Conservation (phyloP, 2,329 filamentous ascomycete genomes). For the Exophiala aquamarina region DNA sequence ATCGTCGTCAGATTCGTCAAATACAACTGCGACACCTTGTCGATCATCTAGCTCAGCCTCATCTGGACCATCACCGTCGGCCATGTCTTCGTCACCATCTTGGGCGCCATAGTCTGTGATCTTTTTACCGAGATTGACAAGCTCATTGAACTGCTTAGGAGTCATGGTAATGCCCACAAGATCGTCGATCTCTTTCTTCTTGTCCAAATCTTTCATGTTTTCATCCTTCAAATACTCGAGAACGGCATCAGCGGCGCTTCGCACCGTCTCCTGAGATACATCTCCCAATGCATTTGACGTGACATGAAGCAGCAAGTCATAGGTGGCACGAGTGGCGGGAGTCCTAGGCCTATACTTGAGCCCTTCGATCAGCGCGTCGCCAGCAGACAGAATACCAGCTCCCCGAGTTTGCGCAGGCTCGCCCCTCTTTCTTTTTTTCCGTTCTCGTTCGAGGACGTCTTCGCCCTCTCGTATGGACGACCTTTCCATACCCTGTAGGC, state of each 20-base stretch:
- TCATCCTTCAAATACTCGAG: conserved; percentile 93
- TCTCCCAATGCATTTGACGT: conserved; percentile 88
- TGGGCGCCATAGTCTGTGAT: conserved; percentile 98
- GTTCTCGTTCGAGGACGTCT: conserved; percentile 79
- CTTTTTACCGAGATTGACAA: conserved; percentile 96
- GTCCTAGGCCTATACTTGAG: conserved; percentile 90
- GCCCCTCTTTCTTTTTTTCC: conserved; percentile 78
- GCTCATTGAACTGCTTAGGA: conserved; percentile 92
- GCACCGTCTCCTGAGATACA: conserved; percentile 85
- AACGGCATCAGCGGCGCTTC: conserved; percentile 89
- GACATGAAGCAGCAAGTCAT: conserved; percentile 89
- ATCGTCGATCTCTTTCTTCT: conserved; percentile 96
- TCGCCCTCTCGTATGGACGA: conserved; percentile 76
- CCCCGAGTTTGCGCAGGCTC: conserved; percentile 70
- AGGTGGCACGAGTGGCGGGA: conserved; percentile 85
- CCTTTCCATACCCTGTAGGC: conserved; percentile 69
- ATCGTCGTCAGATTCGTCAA: conserved; percentile 85
- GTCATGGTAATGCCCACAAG: conserved; percentile 79
- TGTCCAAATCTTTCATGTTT: conserved; percentile 93
- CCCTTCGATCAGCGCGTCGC: conserved; percentile 85
- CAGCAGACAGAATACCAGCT: conserved; percentile 76
- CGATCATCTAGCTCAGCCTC: conserved; percentile 83
- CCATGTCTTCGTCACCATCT: conserved; percentile 89
- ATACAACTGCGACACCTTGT: conserved; percentile 95
- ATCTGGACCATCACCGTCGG: conserved; percentile 64